Evolutionary conservation across 352 stramenopile species (phyloP).

Genomic region (Pythium oligandrum): DNA sequence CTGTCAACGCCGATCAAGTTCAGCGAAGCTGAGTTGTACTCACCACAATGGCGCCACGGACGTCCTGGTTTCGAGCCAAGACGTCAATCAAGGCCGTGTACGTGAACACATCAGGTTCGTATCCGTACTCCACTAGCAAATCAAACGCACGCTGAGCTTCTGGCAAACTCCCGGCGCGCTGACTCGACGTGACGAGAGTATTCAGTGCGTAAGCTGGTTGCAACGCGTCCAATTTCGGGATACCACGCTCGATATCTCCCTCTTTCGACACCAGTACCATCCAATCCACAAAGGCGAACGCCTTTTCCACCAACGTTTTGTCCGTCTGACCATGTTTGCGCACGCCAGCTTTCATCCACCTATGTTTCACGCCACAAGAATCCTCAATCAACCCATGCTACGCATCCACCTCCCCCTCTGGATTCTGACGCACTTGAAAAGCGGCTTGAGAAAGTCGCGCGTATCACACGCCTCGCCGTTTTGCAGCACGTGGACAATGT

Average conservation of each 20-base stretch:
- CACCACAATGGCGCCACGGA: slow-evolving; percentile 30
- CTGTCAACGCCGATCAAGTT: too few species aligned
- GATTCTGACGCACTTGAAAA: slow-evolving; percentile 36
- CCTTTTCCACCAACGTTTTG: slow-evolving; percentile 41
- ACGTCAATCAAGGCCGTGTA: slow-evolving; percentile 82
- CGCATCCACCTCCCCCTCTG: too few species aligned
- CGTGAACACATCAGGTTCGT: slow-evolving; percentile 72
- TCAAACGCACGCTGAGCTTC: slow-evolving; percentile 66
- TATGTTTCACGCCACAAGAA: slow-evolving; percentile 3
- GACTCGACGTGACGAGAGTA: slow-evolving; percentile 71
- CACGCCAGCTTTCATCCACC: slow-evolving; percentile 60
- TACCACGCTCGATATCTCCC: slow-evolving; percentile 39
- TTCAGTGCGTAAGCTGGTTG: slow-evolving; percentile 76
- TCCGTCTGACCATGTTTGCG: slow-evolving; percentile 60
- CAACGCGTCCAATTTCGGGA: slow-evolving; percentile 32
- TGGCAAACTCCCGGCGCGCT: slow-evolving; percentile 47
- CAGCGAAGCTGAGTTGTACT: too few species aligned
- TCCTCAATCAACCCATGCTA: too few species aligned
- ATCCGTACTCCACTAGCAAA: slow-evolving; percentile 37
- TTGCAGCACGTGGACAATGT: slow-evolving; percentile 31
- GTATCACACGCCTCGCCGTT: slow-evolving; percentile 37
- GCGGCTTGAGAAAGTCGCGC: slow-evolving; percentile 54
- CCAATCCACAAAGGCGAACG: slow-evolving; percentile 71
- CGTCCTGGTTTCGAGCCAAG: slow-evolving; percentile 40
- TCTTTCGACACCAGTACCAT: slow-evolving; percentile 41